A percentile compares a stretch with the other conserved stretches of the same genome.
These are phyloP conservation scores for Trichoderma sp. DNA, from an alignment of 2,329 filamentous ascomycete species.

Conservation along the genomic window DNA sequence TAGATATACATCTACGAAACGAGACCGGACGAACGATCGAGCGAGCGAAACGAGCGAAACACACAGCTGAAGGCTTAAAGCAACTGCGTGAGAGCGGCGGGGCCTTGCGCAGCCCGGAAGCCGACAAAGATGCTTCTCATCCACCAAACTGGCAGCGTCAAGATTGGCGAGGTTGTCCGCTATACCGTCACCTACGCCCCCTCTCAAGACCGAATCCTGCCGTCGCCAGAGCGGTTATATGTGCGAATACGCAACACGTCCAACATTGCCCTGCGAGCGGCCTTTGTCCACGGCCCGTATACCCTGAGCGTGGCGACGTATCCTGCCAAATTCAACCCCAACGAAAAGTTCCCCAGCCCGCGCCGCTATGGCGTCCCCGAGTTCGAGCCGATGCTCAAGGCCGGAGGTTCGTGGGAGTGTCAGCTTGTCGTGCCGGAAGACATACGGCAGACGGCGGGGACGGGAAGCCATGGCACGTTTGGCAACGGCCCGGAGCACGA, in stretches of 20 bases:
- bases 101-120: background rate
- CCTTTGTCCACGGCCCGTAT: slow-evolving; percentile 95
- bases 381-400: slow-evolving; percentile 96
- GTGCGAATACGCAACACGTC: slow-evolving; percentile 92
- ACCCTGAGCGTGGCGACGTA: slow-evolving; percentile 86
- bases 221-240: slow-evolving; percentile 76
- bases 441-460: slow-evolving; percentile 66
- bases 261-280: slow-evolving; percentile 85
- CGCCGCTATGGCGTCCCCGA: slow-evolving; percentile 77
- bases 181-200: slow-evolving; percentile 93
- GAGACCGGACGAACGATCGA: background rate
- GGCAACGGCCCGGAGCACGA: slow-evolving; percentile 48
- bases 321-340: slow-evolving; percentile 79
- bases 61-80: background rate
- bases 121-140: slow-evolving; percentile 72
- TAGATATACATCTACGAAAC: background rate
- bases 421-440: slow-evolving; percentile 77
- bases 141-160: slow-evolving; percentile 87
- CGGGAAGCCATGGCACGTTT: slow-evolving; percentile 48
- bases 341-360: slow-evolving; percentile 71
- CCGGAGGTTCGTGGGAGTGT: slow-evolving; percentile 83
- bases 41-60: background rate
- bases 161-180: slow-evolving; percentile 91
- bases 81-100: background rate
- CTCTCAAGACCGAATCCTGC: slow-evolving; percentile 83